phyloP scores from a whole-genome alignment of 75 land plant genomes.

The Cunninghamia lanceolata region DNA sequence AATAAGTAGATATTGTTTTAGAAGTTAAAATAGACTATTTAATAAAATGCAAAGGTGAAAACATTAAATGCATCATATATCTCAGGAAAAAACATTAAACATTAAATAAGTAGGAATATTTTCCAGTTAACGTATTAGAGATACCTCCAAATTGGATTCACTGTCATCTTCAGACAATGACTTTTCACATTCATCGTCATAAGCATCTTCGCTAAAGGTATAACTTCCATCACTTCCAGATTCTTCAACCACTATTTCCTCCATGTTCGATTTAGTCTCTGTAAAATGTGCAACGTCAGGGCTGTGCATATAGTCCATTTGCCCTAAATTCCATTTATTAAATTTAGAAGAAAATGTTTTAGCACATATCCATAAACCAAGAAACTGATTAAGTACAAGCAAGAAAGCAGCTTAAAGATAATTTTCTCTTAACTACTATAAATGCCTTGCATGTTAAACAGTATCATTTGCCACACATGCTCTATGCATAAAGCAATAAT shows the following conservation, averaged over 20 bases:
- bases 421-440: background rate
- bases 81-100: background rate
- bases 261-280: background rate
- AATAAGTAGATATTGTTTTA: background rate
- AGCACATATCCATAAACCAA: background rate
- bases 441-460: background rate
- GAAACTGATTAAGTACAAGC: background rate
- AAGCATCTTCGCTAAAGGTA: slow-evolving; percentile 4
- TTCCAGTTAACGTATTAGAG: background rate
- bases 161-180: slow-evolving; percentile 9
- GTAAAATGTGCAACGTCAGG: background rate
- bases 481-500: background rate
- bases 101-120: background rate
- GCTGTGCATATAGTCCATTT: background rate
- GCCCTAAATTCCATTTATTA: background rate
- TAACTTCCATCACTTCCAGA: slow-evolving; percentile 6
- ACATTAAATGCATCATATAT: background rate
- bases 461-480: background rate
- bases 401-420: background rate
- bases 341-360: background rate
- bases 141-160: slow-evolving; percentile 9
- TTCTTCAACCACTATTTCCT: slow-evolving; percentile 1
- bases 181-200: slow-evolving; percentile 7
- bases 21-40: background rate
- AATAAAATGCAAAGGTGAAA: background rate